Evolutionary conservation across 257 asterid genomes (phyloP), one percentile per base, ranked within the genome.

Genomic region (Penstemon eatonii): DNA sequence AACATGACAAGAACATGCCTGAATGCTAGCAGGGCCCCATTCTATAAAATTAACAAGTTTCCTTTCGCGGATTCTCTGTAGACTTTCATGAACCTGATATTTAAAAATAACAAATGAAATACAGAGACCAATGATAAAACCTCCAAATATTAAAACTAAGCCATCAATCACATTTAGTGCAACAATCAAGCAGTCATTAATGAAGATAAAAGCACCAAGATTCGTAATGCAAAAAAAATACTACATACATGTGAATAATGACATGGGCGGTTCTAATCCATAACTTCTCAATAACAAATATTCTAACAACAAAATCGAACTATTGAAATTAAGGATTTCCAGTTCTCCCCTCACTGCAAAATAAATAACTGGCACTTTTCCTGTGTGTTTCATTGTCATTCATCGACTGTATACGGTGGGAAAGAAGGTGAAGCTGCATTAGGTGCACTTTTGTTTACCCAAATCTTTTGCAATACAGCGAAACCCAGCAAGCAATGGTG

Each of bases 21-120:
- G 99, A 67, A 94, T 94, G 89, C 99, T 94, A 59, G 98, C 98
- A 65, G 99, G 99, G 47, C 99, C 99, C 99, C 99, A 94, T 68
- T 94, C 99, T 75, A 94, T 94, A 79, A 94, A 94, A 76, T 91
- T 94, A 47, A 94, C 99, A 63, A 91, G 96, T 78, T 91, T 94
- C 58, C 99, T 86, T 82, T 94, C 99, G 18, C 99, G 91, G 63
- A 94, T 94, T 81, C 99, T 83, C 81, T 94, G 98, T 75, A 91
- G 77, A 76, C 99, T 94, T 77, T 94, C 98, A 80, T 94, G 99
- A 67, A 94, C 99, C 99, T 94, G 83, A 66, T 25, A 25, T 73
- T 72, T 74, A 51, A 19, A 56, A 74, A 76, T 54, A 62, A 63
- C 53, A 45, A 13, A 37, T 36, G 51, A 39, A 39, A 57, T 64